Conservation (phyloP, 306 rosid genomes). For the Vicia villosa region DNA sequence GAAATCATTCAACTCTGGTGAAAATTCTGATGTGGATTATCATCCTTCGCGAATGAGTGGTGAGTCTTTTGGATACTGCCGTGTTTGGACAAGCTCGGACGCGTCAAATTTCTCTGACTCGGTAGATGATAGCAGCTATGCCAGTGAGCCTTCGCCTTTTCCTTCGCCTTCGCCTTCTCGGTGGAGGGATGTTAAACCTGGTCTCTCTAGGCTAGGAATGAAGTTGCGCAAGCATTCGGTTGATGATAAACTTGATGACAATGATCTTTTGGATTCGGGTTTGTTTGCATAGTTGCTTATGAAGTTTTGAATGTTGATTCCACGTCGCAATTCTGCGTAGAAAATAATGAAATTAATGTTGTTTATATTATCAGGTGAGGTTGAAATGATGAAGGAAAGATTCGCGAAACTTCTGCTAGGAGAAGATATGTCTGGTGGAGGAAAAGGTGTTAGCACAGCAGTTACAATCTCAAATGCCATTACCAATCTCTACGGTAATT, state of each 20-base stretch:
- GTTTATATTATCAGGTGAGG: conserved; percentile 44
- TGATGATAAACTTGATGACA: conserved; percentile 49
- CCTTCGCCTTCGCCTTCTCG: conserved; percentile 51
- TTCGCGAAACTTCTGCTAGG: conserved; percentile 91
- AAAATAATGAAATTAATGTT: conserved; percentile 18
- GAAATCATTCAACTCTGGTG: conserved; percentile 47
- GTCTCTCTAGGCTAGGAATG: conserved; percentile 55
- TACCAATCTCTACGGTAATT: conserved; percentile 95
- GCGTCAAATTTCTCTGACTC: conserved; percentile 66
- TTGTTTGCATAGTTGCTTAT: conserved; percentile 1
- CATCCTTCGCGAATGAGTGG: conserved; percentile 70
- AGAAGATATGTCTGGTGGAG: conserved; percentile 99
- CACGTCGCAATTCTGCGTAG: background rate
- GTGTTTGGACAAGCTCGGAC: conserved; percentile 62
- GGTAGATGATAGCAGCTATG: conserved; percentile 59
- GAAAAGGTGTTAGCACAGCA: conserved; percentile 94
- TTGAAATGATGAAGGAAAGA: conserved; percentile 86
- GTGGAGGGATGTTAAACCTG: conserved; percentile 52
- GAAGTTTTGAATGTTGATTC: background rate
- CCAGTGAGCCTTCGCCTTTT: conserved; percentile 64
- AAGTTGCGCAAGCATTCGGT: conserved; percentile 43
- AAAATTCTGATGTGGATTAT: conserved; percentile 56
- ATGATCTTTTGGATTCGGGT: conserved; percentile 67
- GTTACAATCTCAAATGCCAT: conserved; percentile 91
- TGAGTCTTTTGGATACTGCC: conserved; percentile 53